Base-by-base conservation (phyloP, 1,284 basidiomycete species). In the Sanghuangporus sanghuang region DNA sequence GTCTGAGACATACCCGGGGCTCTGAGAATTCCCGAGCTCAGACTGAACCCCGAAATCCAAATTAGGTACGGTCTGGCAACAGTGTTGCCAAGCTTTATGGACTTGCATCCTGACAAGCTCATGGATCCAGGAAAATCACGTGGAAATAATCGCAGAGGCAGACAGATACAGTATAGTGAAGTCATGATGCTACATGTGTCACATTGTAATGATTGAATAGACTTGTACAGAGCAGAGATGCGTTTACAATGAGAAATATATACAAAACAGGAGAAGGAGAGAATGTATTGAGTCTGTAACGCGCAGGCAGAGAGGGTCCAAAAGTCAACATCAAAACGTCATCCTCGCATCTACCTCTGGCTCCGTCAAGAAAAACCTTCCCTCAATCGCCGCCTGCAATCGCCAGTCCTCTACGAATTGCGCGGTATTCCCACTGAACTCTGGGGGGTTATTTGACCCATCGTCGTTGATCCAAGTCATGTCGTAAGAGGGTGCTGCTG, bases 331-430 rank as follows among this genome's bases (percentile, higher is more conserved):
- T 54, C 36, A 54, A 32, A 54, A 38, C 6, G 53, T 36, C 53
- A 54, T 54, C 16, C 11, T 36, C 16, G 32, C n/a, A 54, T 54
- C 53, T 8, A 11, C 35, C 12, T 18, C 44, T 35, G 57, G 18
- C 12, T 44, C 44, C 9, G 42, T 11, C 21, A 57, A 16, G 21
- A 44, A 48, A 35, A 4, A 32, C 6, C 11, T 12, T 46, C 46
- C 57, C 2, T 59, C 44, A 3, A 59, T 18, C 1, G 44, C 44
- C 18, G 42, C 57, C 32, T 59, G 57, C 8, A 50, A 35, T 14
- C 46, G 23, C 57, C 57, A 59, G 35, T 59, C 57, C 27, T 23
- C 57, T 8, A 48, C 46, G 35, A 59, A 59, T 11, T 46, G 48
- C 14, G 27, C 39, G 9, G 44, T 42, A 36, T 48, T 46, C 9